phyloP scores from a whole-genome alignment of 106 monocot species.

The Platanthera guangdongensis region DNA sequence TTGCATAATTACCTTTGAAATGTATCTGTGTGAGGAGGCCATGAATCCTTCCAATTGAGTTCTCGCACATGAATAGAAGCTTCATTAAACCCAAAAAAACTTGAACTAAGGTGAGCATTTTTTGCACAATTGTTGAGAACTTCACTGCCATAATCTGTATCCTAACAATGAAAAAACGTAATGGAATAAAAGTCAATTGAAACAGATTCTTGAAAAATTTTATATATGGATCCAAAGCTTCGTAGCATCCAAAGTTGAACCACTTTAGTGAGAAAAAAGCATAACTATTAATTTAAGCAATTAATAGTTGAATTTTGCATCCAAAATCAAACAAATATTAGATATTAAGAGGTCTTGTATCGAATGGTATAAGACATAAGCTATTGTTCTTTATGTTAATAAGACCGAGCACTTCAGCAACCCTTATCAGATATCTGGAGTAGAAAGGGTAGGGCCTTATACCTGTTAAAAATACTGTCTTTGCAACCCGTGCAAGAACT shows the following conservation, averaged over 20 bases:
- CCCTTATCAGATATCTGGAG: background rate
- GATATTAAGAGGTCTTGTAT: background rate
- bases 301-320: background rate
- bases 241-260: background rate
- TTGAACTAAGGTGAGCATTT: conserved; percentile 52
- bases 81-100: conserved; percentile 24
- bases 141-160: conserved; percentile 52
- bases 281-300: background rate
- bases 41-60: conserved; percentile 64
- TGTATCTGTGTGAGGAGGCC: conserved; percentile 44
- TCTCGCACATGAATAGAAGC: conserved; percentile 43
- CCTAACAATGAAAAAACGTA: background rate
- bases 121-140: conserved; percentile 63
- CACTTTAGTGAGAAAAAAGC: background rate
- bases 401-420: background rate
- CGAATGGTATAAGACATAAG: background rate
- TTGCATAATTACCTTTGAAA: background rate
- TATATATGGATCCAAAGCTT: background rate
- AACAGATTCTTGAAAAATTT: background rate
- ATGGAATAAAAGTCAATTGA: background rate
- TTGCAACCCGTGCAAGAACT: conserved; percentile 54
- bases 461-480: conserved; percentile 74
- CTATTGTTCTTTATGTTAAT: background rate
- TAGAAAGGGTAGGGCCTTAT: background rate
- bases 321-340: background rate